A percentile compares a stretch with the other conserved stretches of the same genome.
Evolutionary conservation across 2,329 filamentous ascomycete species (phyloP).

Genomic region (Ceratocystis cacaofunesta): DNA sequence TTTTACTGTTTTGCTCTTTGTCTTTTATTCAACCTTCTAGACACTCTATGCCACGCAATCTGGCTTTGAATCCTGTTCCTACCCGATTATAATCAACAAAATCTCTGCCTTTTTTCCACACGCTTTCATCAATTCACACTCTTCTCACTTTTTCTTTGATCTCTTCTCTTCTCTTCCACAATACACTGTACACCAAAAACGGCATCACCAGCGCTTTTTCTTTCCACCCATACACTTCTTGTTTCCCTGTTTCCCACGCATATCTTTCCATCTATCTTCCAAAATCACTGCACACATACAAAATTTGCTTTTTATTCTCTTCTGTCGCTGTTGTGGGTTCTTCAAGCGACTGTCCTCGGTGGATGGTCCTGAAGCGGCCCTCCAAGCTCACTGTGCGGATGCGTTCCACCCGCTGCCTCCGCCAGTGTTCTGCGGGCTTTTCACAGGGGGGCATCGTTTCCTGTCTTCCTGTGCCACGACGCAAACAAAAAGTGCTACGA

Average conservation of each 20-base stretch:
- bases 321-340: background rate
- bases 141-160: background rate
- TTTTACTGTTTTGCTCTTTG: constrained; percentile 16
- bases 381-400: background rate
- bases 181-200: constrained; percentile 15
- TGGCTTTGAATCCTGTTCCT: background rate
- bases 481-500: background rate
- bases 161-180: background rate
- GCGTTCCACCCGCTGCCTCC: background rate
- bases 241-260: background rate
- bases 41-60: background rate
- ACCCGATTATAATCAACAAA: constrained; percentile 10
- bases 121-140: background rate
- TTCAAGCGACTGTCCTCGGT: background rate
- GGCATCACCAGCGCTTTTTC: constrained; percentile 14
- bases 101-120: background rate
- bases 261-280: background rate
- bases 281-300: background rate
- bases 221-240: constrained; percentile 11
- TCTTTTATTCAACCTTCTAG: constrained; percentile 15
- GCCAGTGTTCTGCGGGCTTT: background rate
- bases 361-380: background rate
- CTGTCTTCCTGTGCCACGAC: background rate
- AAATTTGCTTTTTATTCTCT: background rate
- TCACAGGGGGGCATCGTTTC: background rate